Percentiles rank a stretch among this genome's conserved stretches.
These are phyloP conservation scores for Aspergillus conjunctus DNA, from an alignment of 495 filamentous ascomycete genomes.

Conservation along the genomic window DNA sequence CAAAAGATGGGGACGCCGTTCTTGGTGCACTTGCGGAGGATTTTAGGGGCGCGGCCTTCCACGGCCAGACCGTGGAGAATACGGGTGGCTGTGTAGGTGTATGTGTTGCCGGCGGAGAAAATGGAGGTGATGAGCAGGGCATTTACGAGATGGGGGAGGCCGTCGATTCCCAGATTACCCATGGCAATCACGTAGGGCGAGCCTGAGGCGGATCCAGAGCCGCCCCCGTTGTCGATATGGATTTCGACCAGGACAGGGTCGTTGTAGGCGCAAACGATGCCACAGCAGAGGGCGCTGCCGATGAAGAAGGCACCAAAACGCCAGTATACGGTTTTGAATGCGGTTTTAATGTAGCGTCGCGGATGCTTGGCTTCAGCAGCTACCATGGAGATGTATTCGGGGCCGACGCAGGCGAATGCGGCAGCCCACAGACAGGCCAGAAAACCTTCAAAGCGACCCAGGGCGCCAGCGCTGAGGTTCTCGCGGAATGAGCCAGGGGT, in stretches of 20 bases:
- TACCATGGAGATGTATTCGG: constrained; percentile 78
- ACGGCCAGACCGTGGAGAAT: constrained; percentile 61
- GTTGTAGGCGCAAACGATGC: constrained; percentile 65
- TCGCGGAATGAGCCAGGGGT: constrained; percentile 39
- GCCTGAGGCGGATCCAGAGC: constrained; percentile 61
- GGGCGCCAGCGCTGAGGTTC: constrained; percentile 55
- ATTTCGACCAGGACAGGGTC: constrained; percentile 45
- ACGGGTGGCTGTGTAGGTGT: constrained; percentile 70
- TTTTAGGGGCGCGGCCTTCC: constrained; percentile 55
- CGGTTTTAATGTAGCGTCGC: constrained; percentile 49
- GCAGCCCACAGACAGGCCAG: constrained; percentile 63
- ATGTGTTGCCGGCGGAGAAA: constrained; percentile 70
- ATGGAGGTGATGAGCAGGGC: constrained; percentile 68
- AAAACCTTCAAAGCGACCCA: constrained; percentile 74
- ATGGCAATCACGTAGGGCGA: constrained; percentile 65
- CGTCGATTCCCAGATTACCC: constrained; percentile 59
- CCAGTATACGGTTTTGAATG: constrained; percentile 73
- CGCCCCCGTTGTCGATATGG: constrained; percentile 24
- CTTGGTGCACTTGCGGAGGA: constrained; percentile 48
- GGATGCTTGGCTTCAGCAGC: constrained; percentile 77
- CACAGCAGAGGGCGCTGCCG: constrained; percentile 65
- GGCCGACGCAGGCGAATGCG: constrained; percentile 47
- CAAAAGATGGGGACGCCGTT: constrained; percentile 49
- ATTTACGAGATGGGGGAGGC: constrained; percentile 73
- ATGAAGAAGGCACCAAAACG: constrained; percentile 75